Evolutionary conservation across 495 filamentous ascomycete genomes (phyloP).

Genomic region (Penicillium verhagenii): DNA sequence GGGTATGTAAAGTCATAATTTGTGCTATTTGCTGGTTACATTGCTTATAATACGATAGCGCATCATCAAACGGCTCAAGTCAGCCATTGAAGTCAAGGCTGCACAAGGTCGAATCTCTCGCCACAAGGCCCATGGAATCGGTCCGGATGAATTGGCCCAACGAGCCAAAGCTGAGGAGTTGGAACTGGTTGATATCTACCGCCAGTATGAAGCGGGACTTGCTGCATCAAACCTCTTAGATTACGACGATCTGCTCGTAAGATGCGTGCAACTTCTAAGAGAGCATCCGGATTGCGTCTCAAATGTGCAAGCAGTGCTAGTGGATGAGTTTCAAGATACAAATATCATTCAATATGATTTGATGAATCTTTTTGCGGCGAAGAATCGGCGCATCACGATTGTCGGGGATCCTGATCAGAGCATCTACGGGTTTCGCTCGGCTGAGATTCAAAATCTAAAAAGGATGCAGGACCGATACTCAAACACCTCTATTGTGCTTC

Average conservation of each 20-base stretch:
- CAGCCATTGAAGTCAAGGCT: slow-evolving; percentile 64
- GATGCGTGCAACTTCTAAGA: slow-evolving; percentile 78
- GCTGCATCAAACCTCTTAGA: slow-evolving; percentile 81
- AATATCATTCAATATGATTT: slow-evolving; percentile 94
- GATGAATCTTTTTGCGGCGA: slow-evolving; percentile 83
- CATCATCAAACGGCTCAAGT: slow-evolving; percentile 72
- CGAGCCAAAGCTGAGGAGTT: slow-evolving; percentile 55
- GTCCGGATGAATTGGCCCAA: slow-evolving; percentile 41
- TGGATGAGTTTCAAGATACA: slow-evolving; percentile 98
- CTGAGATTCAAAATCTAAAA: slow-evolving; percentile 87
- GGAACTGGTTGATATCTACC: slow-evolving; percentile 72
- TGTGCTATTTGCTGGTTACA: background rate
- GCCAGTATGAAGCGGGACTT: slow-evolving; percentile 75
- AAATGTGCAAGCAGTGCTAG: slow-evolving; percentile 87
- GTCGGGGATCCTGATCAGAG: slow-evolving; percentile 98
- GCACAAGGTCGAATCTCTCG: slow-evolving; percentile 79
- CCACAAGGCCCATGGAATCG: slow-evolving; percentile 72
- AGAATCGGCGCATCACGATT: slow-evolving; percentile 75
- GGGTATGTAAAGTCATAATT: slow-evolving; percentile 23
- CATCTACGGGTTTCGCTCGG: slow-evolving; percentile 97
- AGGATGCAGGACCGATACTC: slow-evolving; percentile 74
- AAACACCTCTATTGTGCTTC: slow-evolving; percentile 73
- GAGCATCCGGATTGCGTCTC: slow-evolving; percentile 80
- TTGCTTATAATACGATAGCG: slow-evolving; percentile 42
- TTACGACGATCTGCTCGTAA: slow-evolving; percentile 90